These are phyloP conservation scores for Ophiostoma quercus DNA, from an alignment of 2,329 filamentous ascomycete genomes.

Conservation along the genomic window DNA sequence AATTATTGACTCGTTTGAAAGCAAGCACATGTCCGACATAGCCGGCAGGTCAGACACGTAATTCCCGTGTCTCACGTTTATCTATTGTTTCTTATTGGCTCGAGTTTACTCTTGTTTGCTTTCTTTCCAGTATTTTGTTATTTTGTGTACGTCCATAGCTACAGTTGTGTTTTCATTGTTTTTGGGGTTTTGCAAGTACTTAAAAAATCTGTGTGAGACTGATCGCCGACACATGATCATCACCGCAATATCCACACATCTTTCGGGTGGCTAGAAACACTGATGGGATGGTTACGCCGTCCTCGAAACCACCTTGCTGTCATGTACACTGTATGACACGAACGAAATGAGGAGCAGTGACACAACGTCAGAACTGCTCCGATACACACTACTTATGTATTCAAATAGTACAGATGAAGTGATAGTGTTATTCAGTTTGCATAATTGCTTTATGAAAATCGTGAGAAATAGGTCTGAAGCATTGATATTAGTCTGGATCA, in stretches of 20 bases:
- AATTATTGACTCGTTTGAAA: not conserved
- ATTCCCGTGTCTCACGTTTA: not conserved
- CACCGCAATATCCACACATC: not conserved
- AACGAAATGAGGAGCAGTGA: not conserved
- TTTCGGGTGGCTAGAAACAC: not conserved
- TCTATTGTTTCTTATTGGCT: not conserved
- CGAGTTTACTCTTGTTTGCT: too few relatives aligned
- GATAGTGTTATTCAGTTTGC: too few relatives aligned
- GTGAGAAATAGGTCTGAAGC: too few relatives aligned
- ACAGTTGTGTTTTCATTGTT: too few relatives aligned
- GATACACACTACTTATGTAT: not conserved
- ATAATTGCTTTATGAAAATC: too few relatives aligned
- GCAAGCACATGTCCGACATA: not conserved
- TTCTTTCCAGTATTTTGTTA: not conserved
- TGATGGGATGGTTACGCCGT: not conserved
- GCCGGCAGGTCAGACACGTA: not conserved
- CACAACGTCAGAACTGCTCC: not conserved
- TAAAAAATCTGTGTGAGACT: not conserved
- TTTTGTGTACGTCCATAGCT: too few relatives aligned
- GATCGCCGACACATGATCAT: not conserved
- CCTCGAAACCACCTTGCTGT: not conserved
- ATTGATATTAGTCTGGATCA: not conserved
- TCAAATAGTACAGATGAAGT: too few relatives aligned
- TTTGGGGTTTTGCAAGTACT: too few relatives aligned
- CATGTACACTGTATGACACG: too few relatives aligned